Evolutionary conservation across 768 basidiomycete genomes (phyloP).

Genomic region (Glaciozyma antarctica): DNA sequence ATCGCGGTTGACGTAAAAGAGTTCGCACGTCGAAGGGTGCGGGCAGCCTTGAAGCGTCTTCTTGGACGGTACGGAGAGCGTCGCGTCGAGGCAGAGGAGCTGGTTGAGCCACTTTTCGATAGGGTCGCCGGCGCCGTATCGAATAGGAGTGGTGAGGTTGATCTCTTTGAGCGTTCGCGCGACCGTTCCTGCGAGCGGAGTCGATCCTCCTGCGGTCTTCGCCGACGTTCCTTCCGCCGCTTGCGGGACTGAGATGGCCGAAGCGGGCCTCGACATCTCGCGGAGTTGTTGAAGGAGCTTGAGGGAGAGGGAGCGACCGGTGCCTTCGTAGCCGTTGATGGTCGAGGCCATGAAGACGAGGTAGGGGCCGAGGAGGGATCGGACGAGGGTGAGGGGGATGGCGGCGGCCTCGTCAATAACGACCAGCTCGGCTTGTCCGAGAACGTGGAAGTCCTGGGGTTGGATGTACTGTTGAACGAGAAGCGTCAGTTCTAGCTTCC

Average conservation of each 20-base stretch:
- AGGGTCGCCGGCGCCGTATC: slow-evolving; percentile 74
- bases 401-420: slow-evolving; percentile 98
- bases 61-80: slow-evolving; percentile 46
- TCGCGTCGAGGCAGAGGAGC: slow-evolving; percentile 82
- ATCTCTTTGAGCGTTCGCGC: slow-evolving; percentile 78
- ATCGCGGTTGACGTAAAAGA: slow-evolving; percentile 91
- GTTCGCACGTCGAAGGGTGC: slow-evolving; percentile 83
- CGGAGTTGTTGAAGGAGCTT: slow-evolving; percentile 96
- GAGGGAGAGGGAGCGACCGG: slow-evolving; percentile 93
- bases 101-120: slow-evolving; percentile 91
- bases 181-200: slow-evolving; percentile 46
- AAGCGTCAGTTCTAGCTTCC: neutral
- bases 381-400: slow-evolving; percentile 89
- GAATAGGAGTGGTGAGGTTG: slow-evolving; percentile 88
- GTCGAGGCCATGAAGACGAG: slow-evolving; percentile 99
- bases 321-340: slow-evolving; percentile 98
- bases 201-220: slow-evolving; percentile 41
- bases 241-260: slow-evolving; percentile 39
- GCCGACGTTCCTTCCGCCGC: neutral
- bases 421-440: slow-evolving; percentile 93
- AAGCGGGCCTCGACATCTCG: slow-evolving; percentile 71
- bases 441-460: slow-evolving; percentile 93
- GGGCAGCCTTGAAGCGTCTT: slow-evolving; percentile 64
- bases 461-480: slow-evolving; percentile 67
- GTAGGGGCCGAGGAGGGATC: slow-evolving; percentile 84